These are phyloP conservation scores for Mucor mucedo DNA, from an alignment of 371 early-diverging fungal species.

Conservation along the genomic window DNA sequence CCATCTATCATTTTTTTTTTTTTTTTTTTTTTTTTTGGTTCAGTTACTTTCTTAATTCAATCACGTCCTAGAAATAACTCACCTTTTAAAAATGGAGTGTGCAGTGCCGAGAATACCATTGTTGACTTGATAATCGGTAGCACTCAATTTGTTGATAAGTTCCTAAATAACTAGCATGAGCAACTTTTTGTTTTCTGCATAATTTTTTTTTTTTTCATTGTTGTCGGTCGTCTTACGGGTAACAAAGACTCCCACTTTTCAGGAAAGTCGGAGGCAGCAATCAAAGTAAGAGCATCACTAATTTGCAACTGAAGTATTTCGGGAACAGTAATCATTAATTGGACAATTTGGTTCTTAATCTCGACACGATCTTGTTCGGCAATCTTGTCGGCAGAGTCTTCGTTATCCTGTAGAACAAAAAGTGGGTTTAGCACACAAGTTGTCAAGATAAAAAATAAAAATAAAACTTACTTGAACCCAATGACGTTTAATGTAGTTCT, in stretches of 20 bases:
- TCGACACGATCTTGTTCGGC: slow-evolving; percentile 72
- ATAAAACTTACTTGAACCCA: slow-evolving; percentile 77
- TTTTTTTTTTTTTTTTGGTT: neutral
- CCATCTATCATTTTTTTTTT: slow-evolving; percentile 66
- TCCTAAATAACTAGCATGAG: slow-evolving; percentile 49
- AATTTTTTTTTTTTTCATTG: neutral
- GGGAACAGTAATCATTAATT: slow-evolving; percentile 84
- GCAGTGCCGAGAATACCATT: slow-evolving; percentile 92
- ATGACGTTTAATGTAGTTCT: slow-evolving; percentile 89
- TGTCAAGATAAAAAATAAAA: slow-evolving; percentile 1
- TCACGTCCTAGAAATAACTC: slow-evolving; percentile 1
- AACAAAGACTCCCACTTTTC: slow-evolving; percentile 85
- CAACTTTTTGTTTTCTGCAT: neutral
- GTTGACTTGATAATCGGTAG: slow-evolving; percentile 81
- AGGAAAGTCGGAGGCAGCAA: slow-evolving; percentile 93
- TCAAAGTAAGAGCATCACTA: slow-evolving; percentile 89
- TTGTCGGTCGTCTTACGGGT: slow-evolving; percentile 51
- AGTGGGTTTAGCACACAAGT: neutral
- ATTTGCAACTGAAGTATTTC: slow-evolving; percentile 86
- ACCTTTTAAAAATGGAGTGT: slow-evolving; percentile 93
- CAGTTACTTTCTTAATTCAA: no score
- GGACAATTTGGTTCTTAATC: slow-evolving; percentile 84
- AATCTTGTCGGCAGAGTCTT: slow-evolving; percentile 61
- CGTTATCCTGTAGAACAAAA: slow-evolving; percentile 46
- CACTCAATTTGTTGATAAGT: slow-evolving; percentile 76